A percentile compares a stretch with the other conserved stretches of the same genome.
These are phyloP conservation scores for Centrapalus pauciflorus DNA, from an alignment of 129 eudicot genomes.

Conservation along the genomic window DNA sequence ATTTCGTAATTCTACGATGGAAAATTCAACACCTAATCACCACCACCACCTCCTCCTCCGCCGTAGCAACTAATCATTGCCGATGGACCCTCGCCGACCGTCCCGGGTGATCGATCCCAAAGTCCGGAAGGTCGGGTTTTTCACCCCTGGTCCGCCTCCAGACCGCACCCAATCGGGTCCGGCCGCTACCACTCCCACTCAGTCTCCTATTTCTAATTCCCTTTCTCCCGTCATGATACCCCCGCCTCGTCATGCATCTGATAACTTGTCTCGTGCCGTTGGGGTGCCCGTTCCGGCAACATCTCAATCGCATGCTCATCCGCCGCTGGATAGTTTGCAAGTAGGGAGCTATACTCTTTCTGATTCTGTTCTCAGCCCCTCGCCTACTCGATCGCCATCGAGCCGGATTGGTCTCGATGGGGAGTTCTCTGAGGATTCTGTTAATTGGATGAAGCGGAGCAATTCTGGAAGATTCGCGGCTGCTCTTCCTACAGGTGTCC, in stretches of 20 bases:
- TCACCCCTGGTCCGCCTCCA: constrained; percentile 50
- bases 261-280: constrained; percentile 39
- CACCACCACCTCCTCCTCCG: constrained; percentile 4
- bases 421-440: constrained; percentile 61
- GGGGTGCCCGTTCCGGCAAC: constrained; percentile 33
- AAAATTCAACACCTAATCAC: neutral
- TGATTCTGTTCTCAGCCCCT: constrained; percentile 34
- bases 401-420: constrained; percentile 30
- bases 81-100: constrained; percentile 79
- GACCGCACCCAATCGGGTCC: constrained; percentile 47
- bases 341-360: constrained; percentile 54
- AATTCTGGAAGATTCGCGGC: constrained; percentile 32
- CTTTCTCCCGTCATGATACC: constrained; percentile 88
- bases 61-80: neutral
- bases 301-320: constrained; percentile 18
- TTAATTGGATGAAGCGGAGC: constrained; percentile 31
- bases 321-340: constrained; percentile 35
- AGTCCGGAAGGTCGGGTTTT: constrained; percentile 88
- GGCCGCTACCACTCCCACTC: constrained; percentile 24
- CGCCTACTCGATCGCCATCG: constrained; percentile 35
- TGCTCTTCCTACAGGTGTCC: constrained; percentile 34
- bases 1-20: neutral
- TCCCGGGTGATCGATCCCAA: constrained; percentile 76
- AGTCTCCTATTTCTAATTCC: constrained; percentile 43
- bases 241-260: constrained; percentile 62